Conservation (phyloP, 257 asterid species). For the Solanum chiquidenum region DNA sequence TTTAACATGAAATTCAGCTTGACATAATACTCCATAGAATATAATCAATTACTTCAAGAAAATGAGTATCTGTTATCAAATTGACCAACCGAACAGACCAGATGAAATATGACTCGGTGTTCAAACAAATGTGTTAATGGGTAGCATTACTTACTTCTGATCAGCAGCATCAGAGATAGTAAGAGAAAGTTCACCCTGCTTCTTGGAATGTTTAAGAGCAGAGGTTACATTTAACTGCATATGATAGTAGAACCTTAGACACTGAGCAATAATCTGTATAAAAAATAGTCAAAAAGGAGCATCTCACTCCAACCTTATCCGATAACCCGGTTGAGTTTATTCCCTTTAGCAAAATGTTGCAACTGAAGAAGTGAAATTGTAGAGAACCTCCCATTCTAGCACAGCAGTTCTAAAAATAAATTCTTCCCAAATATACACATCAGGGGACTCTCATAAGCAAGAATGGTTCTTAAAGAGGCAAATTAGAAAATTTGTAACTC, state of each 20-base stretch:
- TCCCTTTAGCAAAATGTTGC: constrained; percentile 11
- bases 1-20: neutral
- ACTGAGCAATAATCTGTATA: neutral
- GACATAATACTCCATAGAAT: neutral
- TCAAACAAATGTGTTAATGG: neutral
- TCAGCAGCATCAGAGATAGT: constrained; percentile 14
- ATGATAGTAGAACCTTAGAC: neutral
- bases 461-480: neutral
- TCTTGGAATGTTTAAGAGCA: constrained; percentile 8
- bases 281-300: neutral
- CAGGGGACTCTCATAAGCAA: neutral
- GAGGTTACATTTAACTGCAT: constrained; percentile 16
- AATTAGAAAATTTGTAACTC: neutral
- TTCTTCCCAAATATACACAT: neutral
- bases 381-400: constrained; percentile 6
- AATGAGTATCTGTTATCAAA: neutral
- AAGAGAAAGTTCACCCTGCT: constrained; percentile 6
- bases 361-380: constrained; percentile 1
- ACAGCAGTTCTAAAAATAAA: constrained; percentile 7
- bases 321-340: neutral
- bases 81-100: neutral
- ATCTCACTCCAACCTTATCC: constrained; percentile 24
- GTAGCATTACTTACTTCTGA: constrained; percentile 17
- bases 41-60: neutral
- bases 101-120: neutral